Base-by-base conservation (phyloP, 2,329 filamentous ascomycete genomes). In the Ophiobolus disseminans region DNA sequence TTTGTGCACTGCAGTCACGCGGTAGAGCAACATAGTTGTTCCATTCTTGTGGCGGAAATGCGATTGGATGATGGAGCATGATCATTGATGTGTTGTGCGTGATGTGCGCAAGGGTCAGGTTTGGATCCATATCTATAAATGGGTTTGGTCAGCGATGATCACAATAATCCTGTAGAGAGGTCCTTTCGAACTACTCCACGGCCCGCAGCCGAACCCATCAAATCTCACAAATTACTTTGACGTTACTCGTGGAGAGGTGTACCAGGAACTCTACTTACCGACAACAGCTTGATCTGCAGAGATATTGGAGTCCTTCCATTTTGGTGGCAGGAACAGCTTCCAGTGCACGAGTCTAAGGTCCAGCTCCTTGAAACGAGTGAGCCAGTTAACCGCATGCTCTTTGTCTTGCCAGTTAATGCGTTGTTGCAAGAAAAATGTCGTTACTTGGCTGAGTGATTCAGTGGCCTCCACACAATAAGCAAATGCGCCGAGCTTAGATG, bases 61-160 rank as follows among this genome's bases (percentile, higher is more conserved):
- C 66, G 11, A 71, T 68, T 1, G 66, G 58, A 25, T 68, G 63
- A 31, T 71, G 68, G 1, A 71, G 61, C 23, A 71, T 45, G 1
- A 71, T 70, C 68, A 70, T 69, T 1, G 68, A 70, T 11, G 68
- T 69, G 35, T 70, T 70, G 38, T 70, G 68, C 4, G 64, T 69
- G 9, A 70, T 68, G 40, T 70, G 68, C 1, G 68, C 68, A 28
- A 70, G 53, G 1, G 68, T 70, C 0, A 70, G 59, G 39, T 70
- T 70, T 9, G 68, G 68, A 37, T 70, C 68, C 68, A 70, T 70
- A 37, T 69, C 60, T n/a, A n/a, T n/a, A n/a, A n/a, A n/a, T n/a
- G n/a, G n/a, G n/a, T n/a, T n/a, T n/a, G n/a, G n/a, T n/a, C n/a
- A n/a, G n/a, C n/a, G n/a, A n/a, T n/a, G n/a, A n/a, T n/a, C n/a